Evolutionary conservation across 1,284 basidiomycete species (phyloP).

Genomic region (Ganoderma multipileum): DNA sequence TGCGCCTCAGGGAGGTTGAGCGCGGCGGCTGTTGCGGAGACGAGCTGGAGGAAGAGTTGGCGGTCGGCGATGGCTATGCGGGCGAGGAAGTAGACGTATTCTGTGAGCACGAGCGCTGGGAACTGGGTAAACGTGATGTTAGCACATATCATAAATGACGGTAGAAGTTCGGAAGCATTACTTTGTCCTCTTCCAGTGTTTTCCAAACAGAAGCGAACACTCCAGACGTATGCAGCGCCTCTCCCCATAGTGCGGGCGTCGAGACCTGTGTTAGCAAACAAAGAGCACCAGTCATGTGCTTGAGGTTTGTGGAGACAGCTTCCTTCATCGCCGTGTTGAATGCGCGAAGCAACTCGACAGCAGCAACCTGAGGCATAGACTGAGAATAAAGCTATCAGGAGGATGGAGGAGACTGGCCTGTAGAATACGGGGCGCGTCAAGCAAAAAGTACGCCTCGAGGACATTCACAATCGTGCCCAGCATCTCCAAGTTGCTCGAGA

Average conservation of each 20-base stretch:
- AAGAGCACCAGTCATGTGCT: conserved; percentile 61
- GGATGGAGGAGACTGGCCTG: conserved; percentile 55
- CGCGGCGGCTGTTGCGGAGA: conserved; percentile 61
- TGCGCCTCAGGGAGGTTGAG: conserved; percentile 56
- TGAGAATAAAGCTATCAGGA: background rate
- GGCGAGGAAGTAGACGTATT: conserved; percentile 73
- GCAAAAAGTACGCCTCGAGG: conserved; percentile 83
- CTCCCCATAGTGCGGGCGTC: conserved; percentile 70
- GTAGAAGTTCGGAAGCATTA: conserved; percentile 36
- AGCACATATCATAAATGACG: background rate
- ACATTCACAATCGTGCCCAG: conserved; percentile 72
- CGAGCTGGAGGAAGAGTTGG: conserved; percentile 69
- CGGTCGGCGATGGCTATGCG: conserved; percentile 70
- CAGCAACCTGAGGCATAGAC: conserved; percentile 49
- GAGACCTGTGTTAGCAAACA: conserved; percentile 66
- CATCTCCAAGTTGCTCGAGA: conserved; percentile 79
- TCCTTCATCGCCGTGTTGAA: conserved; percentile 58
- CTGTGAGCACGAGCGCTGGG: conserved; percentile 61
- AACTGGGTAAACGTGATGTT: conserved; percentile 44
- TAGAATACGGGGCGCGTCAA: conserved; percentile 71
- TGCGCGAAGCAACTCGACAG: conserved; percentile 61
- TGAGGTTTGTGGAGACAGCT: conserved; percentile 56
- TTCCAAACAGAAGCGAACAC: conserved; percentile 68
- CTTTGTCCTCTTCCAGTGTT: conserved; percentile 69
- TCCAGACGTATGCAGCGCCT: conserved; percentile 72